phyloP scores from a whole-genome alignment of 768 basidiomycete species.

The Dendrothele bispora region DNA sequence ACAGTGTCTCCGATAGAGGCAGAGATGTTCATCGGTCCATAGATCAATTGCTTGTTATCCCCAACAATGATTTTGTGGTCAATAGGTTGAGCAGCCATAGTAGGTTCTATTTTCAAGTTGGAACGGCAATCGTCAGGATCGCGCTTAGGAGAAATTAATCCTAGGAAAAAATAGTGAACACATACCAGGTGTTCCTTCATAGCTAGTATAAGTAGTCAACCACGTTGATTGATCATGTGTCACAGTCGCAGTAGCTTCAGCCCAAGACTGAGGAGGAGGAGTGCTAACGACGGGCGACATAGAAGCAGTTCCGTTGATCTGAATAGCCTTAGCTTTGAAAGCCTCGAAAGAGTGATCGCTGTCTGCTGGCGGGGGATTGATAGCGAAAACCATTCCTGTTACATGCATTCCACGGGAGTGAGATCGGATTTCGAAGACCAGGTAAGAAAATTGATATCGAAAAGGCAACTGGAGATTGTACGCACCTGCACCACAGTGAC shows the following conservation, averaged over 20 bases:
- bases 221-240: conserved; percentile 28
- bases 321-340: conserved; percentile 50
- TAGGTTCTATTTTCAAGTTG: conserved; percentile 19
- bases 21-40: conserved; percentile 35
- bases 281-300: conserved; percentile 14
- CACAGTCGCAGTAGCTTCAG: conserved; percentile 41
- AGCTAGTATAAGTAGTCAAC: conserved; percentile 42
- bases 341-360: conserved; percentile 42
- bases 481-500: conserved; percentile 48
- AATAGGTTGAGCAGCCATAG: conserved; percentile 18
- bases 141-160: conserved; percentile 4
- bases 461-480: background rate
- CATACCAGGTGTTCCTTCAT: conserved; percentile 33
- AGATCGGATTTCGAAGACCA: background rate
- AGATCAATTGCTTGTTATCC: conserved; percentile 32
- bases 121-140: background rate
- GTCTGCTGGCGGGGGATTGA: conserved; percentile 50
- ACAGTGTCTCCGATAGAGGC: conserved; percentile 44
- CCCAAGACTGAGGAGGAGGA: conserved; percentile 32
- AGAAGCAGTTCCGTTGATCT: conserved; percentile 27
- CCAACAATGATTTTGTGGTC: conserved; percentile 42
- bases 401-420: too few relatives aligned
- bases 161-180: conserved; percentile 10
- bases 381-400: conserved; percentile 66
- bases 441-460: background rate